Evolutionary conservation across 1,284 basidiomycete species (phyloP), one percentile per base, ranked within the genome.

Genomic region (Blastosporella zonata): DNA sequence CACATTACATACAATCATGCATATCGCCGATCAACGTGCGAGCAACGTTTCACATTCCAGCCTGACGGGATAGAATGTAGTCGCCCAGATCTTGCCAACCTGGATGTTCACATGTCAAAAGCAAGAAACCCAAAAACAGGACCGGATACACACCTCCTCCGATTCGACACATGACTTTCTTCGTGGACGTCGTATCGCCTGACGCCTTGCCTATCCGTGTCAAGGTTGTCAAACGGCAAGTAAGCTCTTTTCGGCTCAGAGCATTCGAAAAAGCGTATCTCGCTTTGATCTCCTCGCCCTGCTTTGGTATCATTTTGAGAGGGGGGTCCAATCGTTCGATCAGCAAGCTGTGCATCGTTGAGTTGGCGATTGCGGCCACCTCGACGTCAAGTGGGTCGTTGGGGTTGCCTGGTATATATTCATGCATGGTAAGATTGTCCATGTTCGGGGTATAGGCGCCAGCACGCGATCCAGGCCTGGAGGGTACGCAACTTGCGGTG

Each of bases 1-100:
- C 43, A 34, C 15, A 17, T 22, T 15, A 31, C 13, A 27, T 22
- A 10, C 21, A 18, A 6, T 34, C 29, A 43, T 33, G 8, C 27
- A 27, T 28, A 12, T n/a, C n/a, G 9, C 43, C 20, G 41, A 39
- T 8, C 27, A 34, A 20, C 36, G 25, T 20, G 12, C 37, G 23
- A 43, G 17, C 25, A 37, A 44, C 17, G 22, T 17, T 44, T 59
- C 59, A 76, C 66, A 78, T 67, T 53, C 80, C 80, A 41, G 77
- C 73, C 59, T 82, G 81, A 55, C 87, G 83, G 65, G 83, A 88
- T 45, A 87, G 68, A 59, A 93, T 79, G 67, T 90, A 93, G 57
- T 87, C 69, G 59, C 82, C 82, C 53, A 94, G 72, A 67, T 93
- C 90, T 63, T 91, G 88, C 91, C 90, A 94, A 34, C 90, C 90